These are phyloP conservation scores for Metarhizium album DNA, from an alignment of 2,329 filamentous ascomycete species.

Conservation along the genomic window DNA sequence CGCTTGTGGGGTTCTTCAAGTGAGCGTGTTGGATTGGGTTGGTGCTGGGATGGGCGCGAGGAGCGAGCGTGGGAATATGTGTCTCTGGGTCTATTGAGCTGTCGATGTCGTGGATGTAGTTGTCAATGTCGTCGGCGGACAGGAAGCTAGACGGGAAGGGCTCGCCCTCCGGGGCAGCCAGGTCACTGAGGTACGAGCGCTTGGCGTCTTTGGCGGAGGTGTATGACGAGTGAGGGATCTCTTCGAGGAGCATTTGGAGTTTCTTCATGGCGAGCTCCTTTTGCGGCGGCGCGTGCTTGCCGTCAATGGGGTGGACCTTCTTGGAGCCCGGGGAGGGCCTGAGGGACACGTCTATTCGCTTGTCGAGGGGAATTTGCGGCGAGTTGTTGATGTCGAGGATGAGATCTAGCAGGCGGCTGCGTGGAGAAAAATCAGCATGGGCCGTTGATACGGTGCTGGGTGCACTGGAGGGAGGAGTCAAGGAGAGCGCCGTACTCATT, in stretches of 20 bases:
- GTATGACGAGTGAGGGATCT: conserved; percentile 41
- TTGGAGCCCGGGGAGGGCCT: conserved; percentile 31
- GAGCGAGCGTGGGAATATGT: conserved; percentile 40
- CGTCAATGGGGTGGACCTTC: conserved; percentile 21
- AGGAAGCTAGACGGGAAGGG: conserved; percentile 55
- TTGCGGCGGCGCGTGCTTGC: conserved; percentile 26
- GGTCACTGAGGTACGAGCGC: conserved; percentile 42
- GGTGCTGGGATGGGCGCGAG: conserved; percentile 29
- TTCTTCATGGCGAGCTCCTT: conserved; percentile 35
- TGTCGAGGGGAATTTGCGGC: conserved; percentile 61
- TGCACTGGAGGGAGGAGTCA: conserved; percentile 1
- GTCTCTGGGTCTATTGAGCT: conserved; percentile 31
- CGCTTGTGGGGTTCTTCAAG: conserved; percentile 69
- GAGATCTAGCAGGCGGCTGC: conserved; percentile 76
- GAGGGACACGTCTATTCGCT: conserved; percentile 61
- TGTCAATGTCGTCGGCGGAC: conserved; percentile 59
- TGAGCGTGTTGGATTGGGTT: conserved; percentile 28
- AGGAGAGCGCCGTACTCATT: conserved; percentile 60
- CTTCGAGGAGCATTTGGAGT: conserved; percentile 37
- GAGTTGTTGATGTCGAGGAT: conserved; percentile 84
- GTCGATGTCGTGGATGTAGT: conserved; percentile 60
- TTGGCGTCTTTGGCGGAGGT: conserved; percentile 50
- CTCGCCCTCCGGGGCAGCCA: conserved; percentile 39
- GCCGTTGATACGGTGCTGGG: background rate
- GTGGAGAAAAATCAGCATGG: background rate